Conservation (phyloP, 1,284 basidiomycete genomes). For the Somion occarium region DNA sequence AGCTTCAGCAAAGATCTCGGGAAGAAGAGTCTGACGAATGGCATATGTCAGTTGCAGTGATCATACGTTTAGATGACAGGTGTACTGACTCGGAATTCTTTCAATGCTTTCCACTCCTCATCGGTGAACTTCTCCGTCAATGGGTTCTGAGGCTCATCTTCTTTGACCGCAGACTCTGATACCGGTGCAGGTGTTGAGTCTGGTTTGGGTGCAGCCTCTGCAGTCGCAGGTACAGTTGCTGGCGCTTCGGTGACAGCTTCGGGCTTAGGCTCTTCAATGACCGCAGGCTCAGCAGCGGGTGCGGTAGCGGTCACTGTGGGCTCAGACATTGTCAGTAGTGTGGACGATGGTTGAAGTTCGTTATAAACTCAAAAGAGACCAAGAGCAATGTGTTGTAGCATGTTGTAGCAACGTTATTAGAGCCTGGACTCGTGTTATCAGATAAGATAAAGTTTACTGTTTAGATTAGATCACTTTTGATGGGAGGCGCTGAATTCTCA, state of each 20-base stretch:
- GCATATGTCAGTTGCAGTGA: neutral
- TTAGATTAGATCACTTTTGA: neutral
- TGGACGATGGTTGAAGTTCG: neutral
- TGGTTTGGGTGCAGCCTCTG: constrained; percentile 5
- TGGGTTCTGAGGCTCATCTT: constrained; percentile 55
- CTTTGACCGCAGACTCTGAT: constrained; percentile 8
- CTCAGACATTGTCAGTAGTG: constrained; percentile 2
- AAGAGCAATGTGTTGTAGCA: too few relatives aligned
- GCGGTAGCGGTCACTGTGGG: constrained; percentile 8
- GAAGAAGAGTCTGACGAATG: constrained; percentile 42
- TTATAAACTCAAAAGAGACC: neutral
- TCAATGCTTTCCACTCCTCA: constrained; percentile 63
- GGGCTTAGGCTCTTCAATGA: constrained; percentile 4
- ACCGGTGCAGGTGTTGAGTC: neutral
- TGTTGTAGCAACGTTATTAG: too few relatives aligned
- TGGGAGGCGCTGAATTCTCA: neutral
- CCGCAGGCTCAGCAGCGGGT: constrained; percentile 4
- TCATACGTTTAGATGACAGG: constrained; percentile 2
- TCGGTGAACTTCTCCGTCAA: constrained; percentile 66
- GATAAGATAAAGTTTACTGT: neutral
- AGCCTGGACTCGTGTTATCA: too few relatives aligned
- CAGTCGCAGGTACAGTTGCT: constrained; percentile 3
- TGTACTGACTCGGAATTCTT: constrained; percentile 55
- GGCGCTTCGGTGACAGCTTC: neutral
- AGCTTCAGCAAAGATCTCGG: constrained; percentile 52